phyloP scores from a whole-genome alignment of 1,284 basidiomycete species.

The Lentinus polychrous region DNA sequence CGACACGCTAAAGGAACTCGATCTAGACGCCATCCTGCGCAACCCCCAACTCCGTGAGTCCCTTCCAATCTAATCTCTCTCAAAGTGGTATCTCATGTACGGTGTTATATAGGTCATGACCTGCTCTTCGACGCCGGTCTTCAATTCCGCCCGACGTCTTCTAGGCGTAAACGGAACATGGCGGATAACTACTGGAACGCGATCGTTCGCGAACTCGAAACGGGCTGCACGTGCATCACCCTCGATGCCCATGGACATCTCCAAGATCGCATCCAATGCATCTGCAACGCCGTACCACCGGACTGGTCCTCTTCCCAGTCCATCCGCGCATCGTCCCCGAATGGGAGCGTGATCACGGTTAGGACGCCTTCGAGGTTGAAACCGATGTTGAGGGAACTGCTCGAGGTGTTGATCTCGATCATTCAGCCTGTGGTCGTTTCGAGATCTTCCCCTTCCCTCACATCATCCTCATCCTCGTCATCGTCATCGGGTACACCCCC shows the following conservation, averaged over 20 bases:
- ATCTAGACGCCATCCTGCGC: slow-evolving; percentile 79
- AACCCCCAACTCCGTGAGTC: slow-evolving; percentile 84
- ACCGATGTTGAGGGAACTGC: slow-evolving; percentile 69
- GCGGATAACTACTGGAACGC: slow-evolving; percentile 85
- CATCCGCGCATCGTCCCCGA: slow-evolving; percentile 33
- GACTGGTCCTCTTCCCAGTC: slow-evolving; percentile 27
- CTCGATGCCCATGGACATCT: slow-evolving; percentile 55
- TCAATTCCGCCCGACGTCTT: slow-evolving; percentile 66
- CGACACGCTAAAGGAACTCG: slow-evolving; percentile 78
- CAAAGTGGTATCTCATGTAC: slow-evolving; percentile 4
- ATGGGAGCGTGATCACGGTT: slow-evolving; percentile 36
- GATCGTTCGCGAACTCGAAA: slow-evolving; percentile 71
- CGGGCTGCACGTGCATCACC: slow-evolving; percentile 80
- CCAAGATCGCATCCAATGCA: slow-evolving; percentile 34
- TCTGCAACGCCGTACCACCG: slow-evolving; percentile 17
- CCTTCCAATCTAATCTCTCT: slow-evolving; percentile 10
- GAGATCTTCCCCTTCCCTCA: slow-evolving; percentile 50
- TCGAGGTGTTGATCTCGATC: slow-evolving; percentile 78
- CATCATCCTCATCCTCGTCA: slow-evolving; percentile 74
- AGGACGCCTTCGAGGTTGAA: slow-evolving; percentile 73
- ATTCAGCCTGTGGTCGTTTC: slow-evolving; percentile 52
- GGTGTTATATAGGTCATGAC: slow-evolving; percentile 63
- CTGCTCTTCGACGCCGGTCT: slow-evolving; percentile 79
- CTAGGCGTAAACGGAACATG: slow-evolving; percentile 67
- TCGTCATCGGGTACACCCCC: slow-evolving; percentile 52